Evolutionary conservation across 2,329 filamentous ascomycete species (phyloP).

Genomic region (Arthroderma sp.): DNA sequence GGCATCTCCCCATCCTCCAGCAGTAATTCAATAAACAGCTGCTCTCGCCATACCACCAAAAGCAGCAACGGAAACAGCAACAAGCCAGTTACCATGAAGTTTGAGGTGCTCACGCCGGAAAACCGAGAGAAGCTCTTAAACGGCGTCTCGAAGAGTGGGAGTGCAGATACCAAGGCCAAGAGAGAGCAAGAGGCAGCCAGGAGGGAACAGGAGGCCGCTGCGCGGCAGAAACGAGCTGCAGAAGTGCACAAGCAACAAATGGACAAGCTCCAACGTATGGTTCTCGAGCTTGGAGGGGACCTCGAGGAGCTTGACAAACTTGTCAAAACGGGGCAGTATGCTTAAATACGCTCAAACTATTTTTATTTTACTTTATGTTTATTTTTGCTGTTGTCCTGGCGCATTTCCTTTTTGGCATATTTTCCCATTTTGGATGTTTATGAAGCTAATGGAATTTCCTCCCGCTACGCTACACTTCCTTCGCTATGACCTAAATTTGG

Average conservation of each 20-base stretch:
- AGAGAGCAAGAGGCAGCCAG: conserved; percentile 64
- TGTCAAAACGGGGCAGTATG: no score
- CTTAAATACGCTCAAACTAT: no score
- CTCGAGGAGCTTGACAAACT: no score
- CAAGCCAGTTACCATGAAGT: conserved; percentile 25
- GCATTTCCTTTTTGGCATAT: no score
- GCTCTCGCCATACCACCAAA: neutral
- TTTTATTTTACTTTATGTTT: no score
- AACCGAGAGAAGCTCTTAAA: conserved; percentile 70
- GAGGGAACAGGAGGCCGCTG: no score
- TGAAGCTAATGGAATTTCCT: neutral
- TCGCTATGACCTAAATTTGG: no score
- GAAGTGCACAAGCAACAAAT: no score
- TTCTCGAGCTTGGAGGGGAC: no score
- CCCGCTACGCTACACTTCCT: neutral
- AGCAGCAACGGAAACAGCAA: neutral
- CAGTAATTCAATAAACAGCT: neutral
- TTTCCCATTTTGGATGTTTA: neutral
- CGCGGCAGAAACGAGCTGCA: no score
- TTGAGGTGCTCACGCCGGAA: conserved; percentile 80
- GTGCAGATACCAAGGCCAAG: conserved; percentile 85
- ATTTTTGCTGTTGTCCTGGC: no score
- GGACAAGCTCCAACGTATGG: no score
- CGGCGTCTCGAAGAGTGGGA: conserved; percentile 83
- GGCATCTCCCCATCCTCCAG: neutral